Base-by-base conservation (phyloP, 2,329 filamentous ascomycete genomes). In the Alternaria panax region DNA sequence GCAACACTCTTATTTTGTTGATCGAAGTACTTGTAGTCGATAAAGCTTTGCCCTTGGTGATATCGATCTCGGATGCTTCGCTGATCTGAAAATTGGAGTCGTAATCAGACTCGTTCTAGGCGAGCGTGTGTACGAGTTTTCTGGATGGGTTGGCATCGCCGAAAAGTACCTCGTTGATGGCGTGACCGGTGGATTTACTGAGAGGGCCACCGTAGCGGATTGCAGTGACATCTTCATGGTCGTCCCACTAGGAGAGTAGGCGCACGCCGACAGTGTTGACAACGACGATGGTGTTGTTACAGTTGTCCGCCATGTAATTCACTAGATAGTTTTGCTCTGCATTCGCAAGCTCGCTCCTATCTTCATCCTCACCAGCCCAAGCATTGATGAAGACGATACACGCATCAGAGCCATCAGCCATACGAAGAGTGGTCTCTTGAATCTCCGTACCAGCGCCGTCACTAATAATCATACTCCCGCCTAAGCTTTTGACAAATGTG, bases 391-490 rank as follows among this genome's bases (percentile, higher is more conserved):
- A 41, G 14, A 22, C 48, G 8, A 41, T 51, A 9, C 48, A 51
- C 1, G 34, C 24, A 27, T 41, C 48, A 11, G 48, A 30, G 16
- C 47, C 32, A 8, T 32, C 47, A 3, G 48, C 52, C 6, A 61
- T 58, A 25, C 55, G 48, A n/a, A 59, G 42, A 22, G 59, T 62
- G 0, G 62, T 62, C 24, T 64, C 55, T 11, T 45, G 51, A 6
- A 62, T 55, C 20, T 62, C 51, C 4, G 62, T 59, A 27, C 59
- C 55, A 12, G 55, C 25, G 11, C 58, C 59, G 20, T 62, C 55
- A 27, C 58, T 61, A 14, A 61, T 30, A 30, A 57, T 45, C 48
- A 54, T 60, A 8, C 50, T 43, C 18, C 58, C 40, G 12, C 52
- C 55, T 16, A 47, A 51, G 38, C 46, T 32, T 6, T 27, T 55